These are phyloP conservation scores for Citrullus mucosospermus DNA, from an alignment of 306 rosid species.

Conservation along the genomic window DNA sequence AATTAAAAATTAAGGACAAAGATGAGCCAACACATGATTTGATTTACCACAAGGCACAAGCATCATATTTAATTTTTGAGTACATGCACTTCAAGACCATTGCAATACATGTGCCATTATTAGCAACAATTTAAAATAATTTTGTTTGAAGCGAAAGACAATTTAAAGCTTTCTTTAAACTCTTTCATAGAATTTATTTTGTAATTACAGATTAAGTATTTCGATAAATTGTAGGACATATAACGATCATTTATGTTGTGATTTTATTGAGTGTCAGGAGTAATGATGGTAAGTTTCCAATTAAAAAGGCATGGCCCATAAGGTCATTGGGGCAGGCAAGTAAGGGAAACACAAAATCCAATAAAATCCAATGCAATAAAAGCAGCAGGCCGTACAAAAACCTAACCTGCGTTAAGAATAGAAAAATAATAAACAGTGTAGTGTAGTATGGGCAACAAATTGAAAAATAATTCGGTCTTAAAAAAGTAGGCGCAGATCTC, in stretches of 20 bases:
- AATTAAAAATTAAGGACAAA: neutral
- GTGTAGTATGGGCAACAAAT: neutral
- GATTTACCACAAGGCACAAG: neutral
- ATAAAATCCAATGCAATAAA: constrained; percentile 1
- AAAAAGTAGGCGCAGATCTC: constrained; percentile 6
- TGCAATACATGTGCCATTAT: neutral
- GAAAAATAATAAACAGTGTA: neutral
- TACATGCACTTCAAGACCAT: neutral
- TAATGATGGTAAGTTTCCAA: constrained; percentile 9
- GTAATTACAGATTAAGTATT: neutral
- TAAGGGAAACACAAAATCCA: neutral
- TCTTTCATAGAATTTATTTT: neutral
- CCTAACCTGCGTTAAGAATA: neutral
- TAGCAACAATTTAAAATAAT: neutral
- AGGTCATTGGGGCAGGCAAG: neutral
- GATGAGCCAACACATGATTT: neutral
- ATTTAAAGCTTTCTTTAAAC: neutral
- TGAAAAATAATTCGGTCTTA: neutral
- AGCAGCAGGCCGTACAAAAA: constrained; percentile 9
- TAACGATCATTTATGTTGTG: neutral
- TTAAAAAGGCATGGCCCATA: constrained; percentile 7
- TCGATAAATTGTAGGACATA: neutral
- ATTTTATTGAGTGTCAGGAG: neutral
- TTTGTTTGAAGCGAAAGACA: neutral
- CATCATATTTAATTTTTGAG: neutral